Evolutionary conservation across 192 early-diverging fungal species (phyloP).

Genomic region (Backusella westeae): DNA sequence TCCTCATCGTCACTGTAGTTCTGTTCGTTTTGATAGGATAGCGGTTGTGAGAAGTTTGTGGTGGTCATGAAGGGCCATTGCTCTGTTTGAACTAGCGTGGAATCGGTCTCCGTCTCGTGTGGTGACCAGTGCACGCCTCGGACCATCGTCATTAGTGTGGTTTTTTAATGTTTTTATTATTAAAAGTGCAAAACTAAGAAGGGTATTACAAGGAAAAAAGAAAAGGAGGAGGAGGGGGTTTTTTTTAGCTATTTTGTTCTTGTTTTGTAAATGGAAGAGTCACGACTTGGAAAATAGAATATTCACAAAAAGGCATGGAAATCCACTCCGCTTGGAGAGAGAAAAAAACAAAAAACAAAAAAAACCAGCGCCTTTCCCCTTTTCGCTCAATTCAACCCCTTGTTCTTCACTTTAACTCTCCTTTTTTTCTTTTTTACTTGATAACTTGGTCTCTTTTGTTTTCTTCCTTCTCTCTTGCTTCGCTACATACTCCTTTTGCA

Average conservation of each 20-base stretch:
- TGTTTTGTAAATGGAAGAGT: background rate
- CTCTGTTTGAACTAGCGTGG: background rate
- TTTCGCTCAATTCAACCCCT: background rate
- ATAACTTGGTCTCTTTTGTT: background rate
- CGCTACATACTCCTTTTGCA: background rate
- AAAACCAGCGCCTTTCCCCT: background rate
- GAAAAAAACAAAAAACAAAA: background rate
- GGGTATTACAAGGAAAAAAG: background rate
- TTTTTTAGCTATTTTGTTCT: background rate
- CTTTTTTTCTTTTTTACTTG: background rate
- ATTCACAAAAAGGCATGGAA: background rate
- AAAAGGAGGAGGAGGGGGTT: background rate
- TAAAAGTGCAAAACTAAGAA: background rate
- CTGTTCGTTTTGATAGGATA: conserved; percentile 12
- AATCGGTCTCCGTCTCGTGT: background rate
- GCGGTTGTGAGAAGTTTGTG: background rate
- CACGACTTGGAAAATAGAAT: background rate
- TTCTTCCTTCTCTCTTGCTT: background rate
- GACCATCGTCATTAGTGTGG: background rate
- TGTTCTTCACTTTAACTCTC: background rate
- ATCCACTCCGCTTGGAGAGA: background rate
- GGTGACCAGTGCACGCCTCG: conserved; percentile 23
- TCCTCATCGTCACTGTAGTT: conserved; percentile 21
- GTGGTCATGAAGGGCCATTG: conserved; percentile 8
- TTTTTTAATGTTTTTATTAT: background rate